These are phyloP conservation scores for Amesomyces nigricolor DNA, from an alignment of 2,329 filamentous ascomycete genomes.

Conservation along the genomic window DNA sequence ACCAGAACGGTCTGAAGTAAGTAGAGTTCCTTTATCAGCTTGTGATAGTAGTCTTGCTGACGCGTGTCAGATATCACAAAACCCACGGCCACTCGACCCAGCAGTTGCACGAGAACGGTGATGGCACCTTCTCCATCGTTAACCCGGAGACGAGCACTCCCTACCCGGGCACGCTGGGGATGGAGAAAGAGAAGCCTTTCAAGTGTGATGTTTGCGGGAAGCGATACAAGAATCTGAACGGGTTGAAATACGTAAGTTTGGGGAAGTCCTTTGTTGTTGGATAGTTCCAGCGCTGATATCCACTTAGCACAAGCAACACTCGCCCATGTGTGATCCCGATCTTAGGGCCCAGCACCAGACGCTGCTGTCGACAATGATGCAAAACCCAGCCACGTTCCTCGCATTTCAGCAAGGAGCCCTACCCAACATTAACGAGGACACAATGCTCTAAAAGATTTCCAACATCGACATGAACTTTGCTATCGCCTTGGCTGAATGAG, in stretches of 20 bases:
- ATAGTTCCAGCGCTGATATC: background rate
- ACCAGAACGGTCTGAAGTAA: conserved; percentile 97
- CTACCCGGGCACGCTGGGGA: conserved; percentile 93
- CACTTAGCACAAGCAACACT: conserved; percentile 69
- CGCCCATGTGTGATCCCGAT: conserved; percentile 84
- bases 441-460: conserved; percentile 25
- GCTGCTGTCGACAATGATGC: conserved; percentile 32
- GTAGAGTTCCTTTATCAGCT: conserved; percentile 24
- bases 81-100: conserved; percentile 94
- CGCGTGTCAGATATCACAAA: conserved; percentile 55
- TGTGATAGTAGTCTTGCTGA: conserved; percentile 24
- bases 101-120: conserved; percentile 90
- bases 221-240: conserved; percentile 98
- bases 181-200: conserved; percentile 99
- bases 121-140: conserved; percentile 96
- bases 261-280: background rate
- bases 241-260: conserved; percentile 77
- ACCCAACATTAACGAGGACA: conserved; percentile 42
- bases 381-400: conserved; percentile 24
- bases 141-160: conserved; percentile 91
- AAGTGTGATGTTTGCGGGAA: conserved; percentile 96
- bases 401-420: conserved; percentile 27
- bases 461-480: background rate
- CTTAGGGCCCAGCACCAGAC: conserved; percentile 43
- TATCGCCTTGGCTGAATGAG: too few species aligned